A percentile compares a stretch with the other conserved stretches of the same genome.
phyloP scores from a whole-genome alignment of 163 green algal species.

The Chlorella variabilis region DNA sequence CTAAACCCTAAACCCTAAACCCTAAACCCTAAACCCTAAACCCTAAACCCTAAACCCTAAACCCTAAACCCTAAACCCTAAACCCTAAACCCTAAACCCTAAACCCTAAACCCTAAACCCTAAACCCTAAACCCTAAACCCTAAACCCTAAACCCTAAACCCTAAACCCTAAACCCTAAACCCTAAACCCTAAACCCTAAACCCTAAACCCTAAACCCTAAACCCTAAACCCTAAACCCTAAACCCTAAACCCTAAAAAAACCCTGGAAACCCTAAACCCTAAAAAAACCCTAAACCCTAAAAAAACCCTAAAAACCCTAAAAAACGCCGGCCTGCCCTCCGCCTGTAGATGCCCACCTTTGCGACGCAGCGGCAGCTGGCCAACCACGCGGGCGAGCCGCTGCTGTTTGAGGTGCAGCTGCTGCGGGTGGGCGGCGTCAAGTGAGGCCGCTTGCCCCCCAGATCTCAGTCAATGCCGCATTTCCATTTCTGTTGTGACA shows the following conservation, averaged over 20 bases:
- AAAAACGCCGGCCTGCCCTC: background rate
- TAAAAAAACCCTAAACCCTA: constrained; percentile 3
- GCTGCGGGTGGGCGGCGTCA: constrained; percentile 41
- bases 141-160: too few relatives aligned
- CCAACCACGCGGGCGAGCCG: constrained; percentile 76
- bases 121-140: too few relatives aligned
- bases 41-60: too few relatives aligned
- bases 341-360: constrained; percentile 81
- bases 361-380: constrained; percentile 80
- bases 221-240: background rate
- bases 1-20: too few relatives aligned
- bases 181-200: background rate
- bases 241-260: background rate
- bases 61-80: too few relatives aligned
- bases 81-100: too few relatives aligned
- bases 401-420: constrained; percentile 89
- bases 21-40: too few relatives aligned
- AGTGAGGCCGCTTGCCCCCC: too few relatives aligned
- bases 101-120: too few relatives aligned
- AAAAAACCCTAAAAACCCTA: constrained; percentile 7
- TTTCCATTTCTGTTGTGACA: too few relatives aligned
- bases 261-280: background rate
- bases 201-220: background rate
- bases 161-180: too few relatives aligned
- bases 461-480: too few relatives aligned